phyloP scores from a whole-genome alignment of 257 asterid species.

The Coffea canephora region DNA sequence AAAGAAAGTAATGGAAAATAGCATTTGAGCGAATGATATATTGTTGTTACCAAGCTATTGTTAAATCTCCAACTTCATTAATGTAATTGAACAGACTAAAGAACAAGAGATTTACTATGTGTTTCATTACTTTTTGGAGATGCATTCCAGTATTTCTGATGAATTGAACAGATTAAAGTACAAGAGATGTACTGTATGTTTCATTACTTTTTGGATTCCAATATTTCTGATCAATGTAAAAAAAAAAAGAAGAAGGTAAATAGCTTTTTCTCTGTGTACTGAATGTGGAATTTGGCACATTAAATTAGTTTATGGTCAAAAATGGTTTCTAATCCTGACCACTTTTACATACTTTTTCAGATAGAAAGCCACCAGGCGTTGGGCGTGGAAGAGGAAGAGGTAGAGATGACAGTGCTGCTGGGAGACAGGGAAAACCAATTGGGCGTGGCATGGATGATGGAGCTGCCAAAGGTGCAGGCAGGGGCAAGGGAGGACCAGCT shows the following conservation, averaged over 20 bases:
- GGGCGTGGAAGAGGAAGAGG: slow-evolving; percentile 78
- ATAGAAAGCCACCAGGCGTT: slow-evolving; percentile 62
- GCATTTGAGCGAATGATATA: background rate
- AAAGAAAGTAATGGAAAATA: background rate
- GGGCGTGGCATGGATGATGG: slow-evolving; percentile 62
- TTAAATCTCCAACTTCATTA: background rate
- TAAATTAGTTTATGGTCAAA: background rate
- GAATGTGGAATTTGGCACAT: background rate
- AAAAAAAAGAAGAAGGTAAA: background rate
- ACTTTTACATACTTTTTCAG: slow-evolving; percentile 26
- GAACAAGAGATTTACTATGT: background rate
- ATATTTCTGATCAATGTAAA: background rate
- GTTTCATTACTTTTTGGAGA: background rate
- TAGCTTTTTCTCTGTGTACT: background rate
- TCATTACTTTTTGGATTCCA: background rate
- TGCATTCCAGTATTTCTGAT: background rate
- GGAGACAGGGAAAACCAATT: slow-evolving; percentile 41
- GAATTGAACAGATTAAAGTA: too few relatives aligned
- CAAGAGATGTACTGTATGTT: background rate
- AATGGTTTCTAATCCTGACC: background rate
- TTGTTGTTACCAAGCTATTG: background rate
- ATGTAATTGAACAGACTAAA: background rate
- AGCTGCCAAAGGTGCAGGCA: slow-evolving; percentile 46
- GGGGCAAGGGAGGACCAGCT: slow-evolving; percentile 48
- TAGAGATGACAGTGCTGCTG: slow-evolving; percentile 46